Evolutionary conservation across 768 basidiomycete genomes (phyloP), one percentile per base, ranked within the genome.

Genomic region (Clitopilus passeckerianus): DNA sequence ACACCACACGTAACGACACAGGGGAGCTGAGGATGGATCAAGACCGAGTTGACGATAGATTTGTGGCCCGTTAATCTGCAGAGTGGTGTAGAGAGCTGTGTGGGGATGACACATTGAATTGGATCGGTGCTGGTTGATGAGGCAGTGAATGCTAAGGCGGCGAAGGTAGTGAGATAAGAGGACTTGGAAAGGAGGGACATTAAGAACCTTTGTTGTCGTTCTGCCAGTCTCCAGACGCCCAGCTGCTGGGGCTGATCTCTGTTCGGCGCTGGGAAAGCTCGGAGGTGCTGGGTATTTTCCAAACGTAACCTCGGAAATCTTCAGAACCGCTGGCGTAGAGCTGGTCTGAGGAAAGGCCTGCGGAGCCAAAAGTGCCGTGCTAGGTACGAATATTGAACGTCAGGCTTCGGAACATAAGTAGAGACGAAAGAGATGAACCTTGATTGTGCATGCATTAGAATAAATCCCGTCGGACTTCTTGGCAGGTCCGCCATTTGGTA

Each of bases 311-410:
- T 35, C 85, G 78, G 67, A 93, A 93, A 69, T 93, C 90, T 67
- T 94, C 92, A 10, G 90, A 92, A 15, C 92, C 92, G n/a, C 82
- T 81, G 34, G 80, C 80, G 66, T 87, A 93, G 64, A 87, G 83
- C 30, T 77, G 69, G 57, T 89, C 88, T 22, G 64, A 71, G 53
- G 80, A 75, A 27, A 80, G 65, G 4, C 80, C 80, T 1, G 80
- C 78, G 1, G 84, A 82, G 35, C 91, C 89, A 62, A 94, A 93
- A 5, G 84, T 82, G 2, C 90, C 90, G 60, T 91, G 88, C 89
- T 92, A 59, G 27, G 27, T 30, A 30, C 7, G 27, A 30, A 7
- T 4, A 30, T 30, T 7, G 27, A 30, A 30, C 54, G 63, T 35
- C 57, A 33, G 33, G 20, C 1, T 27, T 61, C 10, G 22, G 46